phyloP scores from a whole-genome alignment of 2,329 filamentous ascomycete genomes.

The Fusarium veterinarium region DNA sequence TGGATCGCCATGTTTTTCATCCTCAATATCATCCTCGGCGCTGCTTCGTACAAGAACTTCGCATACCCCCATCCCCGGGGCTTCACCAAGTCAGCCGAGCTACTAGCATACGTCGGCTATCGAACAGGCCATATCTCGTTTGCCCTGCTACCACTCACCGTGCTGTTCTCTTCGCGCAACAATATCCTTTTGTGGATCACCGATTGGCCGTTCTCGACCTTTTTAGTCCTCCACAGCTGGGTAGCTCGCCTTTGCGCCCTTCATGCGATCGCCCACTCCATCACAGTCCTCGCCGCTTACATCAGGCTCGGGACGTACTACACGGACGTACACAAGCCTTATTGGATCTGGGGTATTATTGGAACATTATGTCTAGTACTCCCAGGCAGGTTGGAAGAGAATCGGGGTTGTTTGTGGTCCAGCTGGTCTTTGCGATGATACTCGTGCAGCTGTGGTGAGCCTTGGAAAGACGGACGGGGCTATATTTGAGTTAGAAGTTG shows the following conservation, averaged over 20 bases:
- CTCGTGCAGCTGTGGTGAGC: not conserved
- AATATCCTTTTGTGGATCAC: not conserved
- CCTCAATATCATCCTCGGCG: not conserved
- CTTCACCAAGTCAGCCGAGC: not conserved
- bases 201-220: not conserved
- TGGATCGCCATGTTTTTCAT: not conserved
- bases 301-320: accelerated
- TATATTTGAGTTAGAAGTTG: not conserved
- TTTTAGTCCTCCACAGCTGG: not conserved
- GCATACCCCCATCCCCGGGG: accelerated
- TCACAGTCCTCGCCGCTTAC: not conserved
- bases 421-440: accelerated
- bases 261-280: not conserved
- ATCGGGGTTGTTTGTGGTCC: not conserved
- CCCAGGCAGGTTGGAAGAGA: not conserved
- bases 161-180: not conserved
- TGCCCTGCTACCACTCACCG: not conserved
- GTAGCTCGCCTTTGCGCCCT: not conserved
- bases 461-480: not conserved
- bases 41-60: not conserved
- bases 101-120: not conserved
- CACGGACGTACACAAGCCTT: not conserved
- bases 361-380: not conserved
- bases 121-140: not conserved
- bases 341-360: not conserved